Evolutionary conservation across 345 rosid genomes (phyloP).

Genomic region (Hevea brasiliensis): DNA sequence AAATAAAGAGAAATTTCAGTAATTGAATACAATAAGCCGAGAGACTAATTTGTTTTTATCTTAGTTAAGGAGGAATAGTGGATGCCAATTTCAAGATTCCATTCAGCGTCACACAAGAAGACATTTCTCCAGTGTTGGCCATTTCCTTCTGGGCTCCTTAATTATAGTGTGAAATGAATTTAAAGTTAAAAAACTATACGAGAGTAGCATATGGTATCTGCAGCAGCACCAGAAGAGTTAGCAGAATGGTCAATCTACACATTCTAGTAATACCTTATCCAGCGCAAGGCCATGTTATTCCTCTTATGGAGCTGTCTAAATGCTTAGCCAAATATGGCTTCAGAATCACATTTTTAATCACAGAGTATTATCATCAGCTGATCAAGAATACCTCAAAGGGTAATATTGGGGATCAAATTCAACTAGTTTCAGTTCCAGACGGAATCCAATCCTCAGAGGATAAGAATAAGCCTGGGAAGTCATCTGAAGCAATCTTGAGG

Average conservation of each 20-base stretch:
- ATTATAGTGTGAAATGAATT: neutral
- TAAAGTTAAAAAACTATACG: too few relatives aligned
- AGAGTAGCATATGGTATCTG: too few relatives aligned
- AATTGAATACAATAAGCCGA: too few relatives aligned
- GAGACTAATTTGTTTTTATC: too few relatives aligned
- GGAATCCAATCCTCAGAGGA: neutral
- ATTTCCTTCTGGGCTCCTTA: neutral
- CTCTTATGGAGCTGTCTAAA: constrained; percentile 15
- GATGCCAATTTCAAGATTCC: constrained; percentile 9
- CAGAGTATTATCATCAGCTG: constrained; percentile 13
- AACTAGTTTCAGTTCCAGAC: constrained; percentile 15
- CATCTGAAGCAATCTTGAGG: neutral
- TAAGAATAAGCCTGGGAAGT: neutral
- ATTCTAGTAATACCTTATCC: constrained; percentile 23
- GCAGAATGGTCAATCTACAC: constrained; percentile 2
- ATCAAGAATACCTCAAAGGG: neutral
- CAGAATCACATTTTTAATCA: constrained; percentile 21
- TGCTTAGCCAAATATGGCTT: constrained; percentile 12
- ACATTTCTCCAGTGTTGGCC: neutral
- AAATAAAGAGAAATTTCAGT: too few relatives aligned
- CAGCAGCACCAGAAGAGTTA: too few relatives aligned
- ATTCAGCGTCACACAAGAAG: neutral
- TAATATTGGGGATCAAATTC: neutral
- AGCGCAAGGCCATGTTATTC: constrained; percentile 28
- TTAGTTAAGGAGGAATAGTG: too few relatives aligned